Base-by-base conservation (phyloP, 805 yeast species). In the Ascoidea asiatica region DNA sequence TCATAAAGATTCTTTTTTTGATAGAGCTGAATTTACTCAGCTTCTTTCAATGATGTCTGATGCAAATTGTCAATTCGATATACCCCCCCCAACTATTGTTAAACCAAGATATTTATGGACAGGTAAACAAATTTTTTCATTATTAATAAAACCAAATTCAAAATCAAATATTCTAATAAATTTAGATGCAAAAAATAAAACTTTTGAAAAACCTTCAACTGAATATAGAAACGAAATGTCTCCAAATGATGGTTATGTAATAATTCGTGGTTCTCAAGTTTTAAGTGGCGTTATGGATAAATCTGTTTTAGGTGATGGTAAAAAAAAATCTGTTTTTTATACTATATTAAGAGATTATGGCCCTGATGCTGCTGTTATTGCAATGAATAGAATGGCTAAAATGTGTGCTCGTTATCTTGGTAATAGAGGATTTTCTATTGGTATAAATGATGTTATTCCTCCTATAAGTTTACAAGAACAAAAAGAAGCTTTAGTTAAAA, bases 361-460 rank as follows among this genome's bases (percentile, higher is more conserved):
- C n/a, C 84, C 98, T 5, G 82, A 79, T 52, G 96, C 83, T 54
- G 97, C 98, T 1, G 96, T 96, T 3, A 68, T 66, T 21, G 95
- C 97, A 5, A 92, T 92, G 98, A 90, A 94, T 63, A 72, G 98
- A 60, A 89, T 92, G 97, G 96, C 99, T n/a, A 94, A 94, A 64
- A 65, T 94, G 54, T 89, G 97, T 71, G 97, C 99, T 1, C 71
- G 99, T 56, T 92, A 65, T 61, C 69, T 92, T 57, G 99, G 97
- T 48, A 86, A 89, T 57, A 72, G 97, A 46, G 99, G 99, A 0
- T 92, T 92, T 56, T 87, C 96, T 1, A 94, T 92, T 59, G 99
- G 99, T 64, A 89, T 92, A 55, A 82, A 81, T 53, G 99, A 92
- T 64, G 99, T 92, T 38, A 92, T 96, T 2, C 98, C 99, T 1